These are phyloP conservation scores for Fusarium equiseti DNA, from an alignment of 2,329 filamentous ascomycete genomes.

Conservation along the genomic window DNA sequence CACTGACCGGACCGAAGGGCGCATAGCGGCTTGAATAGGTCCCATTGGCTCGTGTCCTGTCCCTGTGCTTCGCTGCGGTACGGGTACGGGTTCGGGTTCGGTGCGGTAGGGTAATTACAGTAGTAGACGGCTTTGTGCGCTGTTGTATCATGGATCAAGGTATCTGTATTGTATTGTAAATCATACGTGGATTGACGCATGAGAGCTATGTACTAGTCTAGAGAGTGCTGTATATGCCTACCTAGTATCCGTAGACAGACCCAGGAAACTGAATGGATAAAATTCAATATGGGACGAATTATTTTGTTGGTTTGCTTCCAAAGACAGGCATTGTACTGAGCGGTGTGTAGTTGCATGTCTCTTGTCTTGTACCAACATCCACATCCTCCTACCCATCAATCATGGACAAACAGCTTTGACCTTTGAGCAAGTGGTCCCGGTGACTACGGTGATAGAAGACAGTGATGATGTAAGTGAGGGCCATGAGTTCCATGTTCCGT, in stretches of 20 bases:
- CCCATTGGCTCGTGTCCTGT: constrained; percentile 13
- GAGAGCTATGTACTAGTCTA: neutral
- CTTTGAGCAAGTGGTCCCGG: constrained; percentile 32
- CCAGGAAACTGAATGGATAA: constrained; percentile 7
- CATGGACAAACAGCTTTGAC: constrained; percentile 17
- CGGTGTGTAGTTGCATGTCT: constrained; percentile 30
- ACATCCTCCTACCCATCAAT: neutral
- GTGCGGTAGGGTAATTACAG: constrained; percentile 15
- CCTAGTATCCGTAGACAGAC: neutral
- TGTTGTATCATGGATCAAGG: constrained; percentile 13
- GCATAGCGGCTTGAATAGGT: constrained; percentile 12
- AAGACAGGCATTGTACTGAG: constrained; percentile 12
- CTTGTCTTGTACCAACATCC: neutral
- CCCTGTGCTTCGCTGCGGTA: constrained; percentile 9
- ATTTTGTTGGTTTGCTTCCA: constrained; percentile 11
- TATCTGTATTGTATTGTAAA: constrained; percentile 7
- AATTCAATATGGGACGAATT: constrained; percentile 8
- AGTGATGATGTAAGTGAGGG: constrained; percentile 42
- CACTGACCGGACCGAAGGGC: constrained; percentile 37
- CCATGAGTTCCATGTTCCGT: constrained; percentile 37
- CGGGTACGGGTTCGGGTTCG: constrained; percentile 3
- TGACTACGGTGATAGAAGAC: constrained; percentile 31
- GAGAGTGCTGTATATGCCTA: neutral
- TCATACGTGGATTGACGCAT: constrained; percentile 12
- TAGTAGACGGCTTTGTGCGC: constrained; percentile 15